phyloP scores from a whole-genome alignment of 192 early-diverging fungal species.

The Chytriomyces sp. region DNA sequence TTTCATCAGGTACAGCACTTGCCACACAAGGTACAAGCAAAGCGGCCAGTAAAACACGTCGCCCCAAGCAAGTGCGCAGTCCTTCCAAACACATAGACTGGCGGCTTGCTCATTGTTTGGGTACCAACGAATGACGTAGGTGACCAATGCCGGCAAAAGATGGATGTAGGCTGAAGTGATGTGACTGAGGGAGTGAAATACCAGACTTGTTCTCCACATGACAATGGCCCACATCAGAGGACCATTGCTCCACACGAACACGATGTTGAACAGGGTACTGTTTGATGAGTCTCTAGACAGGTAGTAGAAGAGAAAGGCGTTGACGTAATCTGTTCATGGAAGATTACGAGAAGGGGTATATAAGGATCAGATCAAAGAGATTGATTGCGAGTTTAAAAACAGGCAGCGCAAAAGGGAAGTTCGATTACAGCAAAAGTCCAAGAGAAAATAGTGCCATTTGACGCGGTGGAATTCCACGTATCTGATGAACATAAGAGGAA shows the following conservation, averaged over 20 bases:
- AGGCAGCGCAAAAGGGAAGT: too few relatives aligned
- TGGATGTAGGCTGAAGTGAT: slow-evolving; percentile 29
- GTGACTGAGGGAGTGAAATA: slow-evolving; percentile 32
- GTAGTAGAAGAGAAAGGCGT: slow-evolving; percentile 27
- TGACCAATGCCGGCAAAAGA: slow-evolving; percentile 21
- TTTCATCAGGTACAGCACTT: slow-evolving; percentile 27
- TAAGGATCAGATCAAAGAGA: too few relatives aligned
- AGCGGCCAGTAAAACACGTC: slow-evolving; percentile 14
- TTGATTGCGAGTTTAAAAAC: too few relatives aligned
- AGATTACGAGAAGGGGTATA: too few relatives aligned
- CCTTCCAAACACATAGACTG: neutral
- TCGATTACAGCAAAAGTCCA: slow-evolving; percentile 36
- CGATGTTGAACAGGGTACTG: neutral
- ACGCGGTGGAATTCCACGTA: slow-evolving; percentile 32
- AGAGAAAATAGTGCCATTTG: slow-evolving; percentile 35
- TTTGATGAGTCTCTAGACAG: slow-evolving; percentile 4
- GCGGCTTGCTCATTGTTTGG: neutral
- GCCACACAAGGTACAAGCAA: slow-evolving; percentile 19
- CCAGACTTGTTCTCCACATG: slow-evolving; percentile 27
- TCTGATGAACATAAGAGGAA: slow-evolving; percentile 24
- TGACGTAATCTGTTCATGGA: slow-evolving; percentile 19
- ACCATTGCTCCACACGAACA: slow-evolving; percentile 31
- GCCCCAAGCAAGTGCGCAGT: neutral
- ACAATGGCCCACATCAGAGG: slow-evolving; percentile 32
- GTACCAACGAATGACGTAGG: slow-evolving; percentile 26